Conservation (phyloP, 345 rosid genomes). For the Arabis hirsuta region DNA sequence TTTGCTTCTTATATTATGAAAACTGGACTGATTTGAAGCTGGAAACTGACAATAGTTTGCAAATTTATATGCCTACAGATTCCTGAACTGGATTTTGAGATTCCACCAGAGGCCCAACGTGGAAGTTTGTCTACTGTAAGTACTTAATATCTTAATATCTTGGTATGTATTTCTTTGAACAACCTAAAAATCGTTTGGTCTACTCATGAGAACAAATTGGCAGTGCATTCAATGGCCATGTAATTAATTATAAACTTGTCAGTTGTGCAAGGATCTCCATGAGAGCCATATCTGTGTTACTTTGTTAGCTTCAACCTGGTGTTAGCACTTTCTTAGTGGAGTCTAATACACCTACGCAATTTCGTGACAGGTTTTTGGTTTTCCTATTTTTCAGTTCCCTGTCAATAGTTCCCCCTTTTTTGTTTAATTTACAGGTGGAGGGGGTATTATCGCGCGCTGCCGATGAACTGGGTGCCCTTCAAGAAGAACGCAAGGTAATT, state of each 20-base stretch:
- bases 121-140: constrained; percentile 91
- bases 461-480: constrained; percentile 86
- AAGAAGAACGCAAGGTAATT: constrained; percentile 84
- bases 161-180: not conserved
- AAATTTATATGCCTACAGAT: constrained; percentile 52
- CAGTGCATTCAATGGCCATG: not conserved
- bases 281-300: not conserved
- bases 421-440: constrained; percentile 57
- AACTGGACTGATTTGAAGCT: not conserved
- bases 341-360: not conserved
- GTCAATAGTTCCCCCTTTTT: not conserved
- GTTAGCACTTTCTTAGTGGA: too few relatives aligned
- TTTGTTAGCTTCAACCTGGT: too few relatives aligned
- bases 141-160: constrained; percentile 28
- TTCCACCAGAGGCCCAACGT: constrained; percentile 94
- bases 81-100: constrained; percentile 92
- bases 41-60: constrained; percentile 11
- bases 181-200: not conserved
- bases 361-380: not conserved
- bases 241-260: not conserved
- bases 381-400: not conserved
- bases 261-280: not conserved
- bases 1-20: constrained; percentile 6
- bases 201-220: not conserved
- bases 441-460: constrained; percentile 80